Base-by-base conservation (phyloP, 176 grass and related monocot genomes). In the Bonia amplexicaulis region DNA sequence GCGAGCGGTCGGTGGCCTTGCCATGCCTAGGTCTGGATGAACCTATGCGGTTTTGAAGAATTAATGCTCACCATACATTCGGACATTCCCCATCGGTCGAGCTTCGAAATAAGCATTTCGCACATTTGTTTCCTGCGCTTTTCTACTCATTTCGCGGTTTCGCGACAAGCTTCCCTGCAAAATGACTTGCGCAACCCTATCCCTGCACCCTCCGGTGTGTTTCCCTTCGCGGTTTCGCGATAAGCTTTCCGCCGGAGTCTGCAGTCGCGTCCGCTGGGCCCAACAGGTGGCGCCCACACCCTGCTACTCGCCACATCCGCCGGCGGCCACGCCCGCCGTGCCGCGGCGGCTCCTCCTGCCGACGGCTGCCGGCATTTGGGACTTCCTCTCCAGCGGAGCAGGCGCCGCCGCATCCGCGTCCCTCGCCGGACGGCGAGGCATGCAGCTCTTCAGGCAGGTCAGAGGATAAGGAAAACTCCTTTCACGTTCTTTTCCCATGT, bases 381-480 rank as follows among this genome's bases (percentile, higher is more conserved):
- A 93, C 82, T 86, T 88, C 62, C 64, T 97, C 51, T 88, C 91
- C 6, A 92, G 93, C 49, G 92, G 92, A 52, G 37, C 64, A 6
- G 73, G 82, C 17, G 82, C 67, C 12, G 92, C 78, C 2, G 82
- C 82, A 16, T 78, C 91, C 26, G 90, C 89, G 22, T 69, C 89
- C 35, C 66, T 91, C 12, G 84, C 95, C 66, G 85, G 95, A 69
- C 85, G 92, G 77, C 89, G 80, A 11, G 95, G 95, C 80, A 95
- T 98, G 95, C 66, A 88, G 47, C 93, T 93, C 47, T 98, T 97
- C 82, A 77, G 83, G 26, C 49, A 95, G 94, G 94, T 97, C 26
- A 23, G 25, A 33, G 6, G 5, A 19, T 40, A 22, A 7, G 22
- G 25, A 20, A 15, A 15, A 7, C 1, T 65, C 12, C 4, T 42